Evolutionary conservation across 768 basidiomycete species (phyloP), one percentile per base, ranked within the genome.

Genomic region (Amanita muscaria): DNA sequence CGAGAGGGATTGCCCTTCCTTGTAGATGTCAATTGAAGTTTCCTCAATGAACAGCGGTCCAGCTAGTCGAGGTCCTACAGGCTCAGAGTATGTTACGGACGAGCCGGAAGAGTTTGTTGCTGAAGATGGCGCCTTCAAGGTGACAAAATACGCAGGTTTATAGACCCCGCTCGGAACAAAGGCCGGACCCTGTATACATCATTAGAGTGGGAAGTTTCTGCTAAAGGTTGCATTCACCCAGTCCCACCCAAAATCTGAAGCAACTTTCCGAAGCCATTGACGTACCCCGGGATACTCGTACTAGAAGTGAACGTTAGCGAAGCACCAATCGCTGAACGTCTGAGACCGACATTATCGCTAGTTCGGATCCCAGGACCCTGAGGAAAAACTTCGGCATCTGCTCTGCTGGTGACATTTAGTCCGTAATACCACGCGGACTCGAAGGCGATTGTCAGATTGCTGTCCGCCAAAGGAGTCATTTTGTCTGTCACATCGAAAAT

Each of bases 181-280:
- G 0, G 75, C 77, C 30, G 75, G 76, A 14, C 71, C 74, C 76
- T 76, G 33, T n/a, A 16, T 22, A 4, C 19, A 24, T 31, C 36
- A n/a, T 30, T 21, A 25, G 8, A 22, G 42, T 46, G 27, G 36
- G 35, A 42, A 5, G 31, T 35, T 25, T 16, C 9, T 40, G 11
- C 8, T 10, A 29, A 29, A 12, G 27, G 16, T 24, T 31, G 7
- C 3, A 44, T 56, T 19, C 46, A 76, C 73, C 76, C 75, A 79
- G 56, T 79, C 76, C 76, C 76, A 80, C 1, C 78, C 77, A 48
- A 77, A 79, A 53, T 80, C 76, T 3, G 67, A 69, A 24, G 68
- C 61, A 2, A 66, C 63, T 53, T 80, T 77, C 1, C 76, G 67
- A 21, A 76, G 62, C 58, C 64, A 77, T 22, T 66, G 62, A 39